Evolutionary conservation across 345 rosid genomes (phyloP), one percentile per base, ranked within the genome.

Genomic region (Sisymbrium irio): DNA sequence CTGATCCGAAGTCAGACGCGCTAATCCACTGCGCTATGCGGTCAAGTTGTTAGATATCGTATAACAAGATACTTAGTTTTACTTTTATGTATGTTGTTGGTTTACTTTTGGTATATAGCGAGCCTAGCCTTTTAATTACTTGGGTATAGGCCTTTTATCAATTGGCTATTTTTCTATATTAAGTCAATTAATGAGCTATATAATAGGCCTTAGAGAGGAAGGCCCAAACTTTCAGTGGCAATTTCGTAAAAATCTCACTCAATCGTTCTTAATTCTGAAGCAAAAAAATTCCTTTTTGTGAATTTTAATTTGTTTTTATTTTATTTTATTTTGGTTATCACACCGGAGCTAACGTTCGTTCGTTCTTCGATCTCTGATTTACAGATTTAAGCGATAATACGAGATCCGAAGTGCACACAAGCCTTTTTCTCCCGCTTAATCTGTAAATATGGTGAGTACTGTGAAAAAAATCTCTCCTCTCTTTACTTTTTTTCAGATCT

Each of bases 1-100:
- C 86, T 90, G 96, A 93, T 89, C 94, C 97, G 91, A 93, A 93
- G 97, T 89, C 94, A 89, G 87, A 92, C 91, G 93, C 90, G 89
- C 94, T 88, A 89, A 89, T 89, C 92, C 92, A 89, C 94, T 89
- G 92, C 94, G 91, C 94, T 89, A 89, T 88, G 91, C 96, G 87
- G 88, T 85, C 83, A 15, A 4, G 0, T 9, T n/a, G 22, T 9
- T 47, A n/a, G 25, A 1, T 22, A 22, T 22, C 25, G 25, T 22
- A 1, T 22, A 22, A 22, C 25, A 22, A 22, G 3, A 3, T 22
- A 22, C 1, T 22, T 22, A 22, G 25, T 22, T 22, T 22, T 3
- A 3, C 2, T 22, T 22, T 22, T 1, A 22, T 1, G 25, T 22
- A 22, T 22, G 25, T 22, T 22, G 3, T 22, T 22, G 25, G 25